Conservation (phyloP, 345 rosid genomes). For the Noccaea caerulescens region DNA sequence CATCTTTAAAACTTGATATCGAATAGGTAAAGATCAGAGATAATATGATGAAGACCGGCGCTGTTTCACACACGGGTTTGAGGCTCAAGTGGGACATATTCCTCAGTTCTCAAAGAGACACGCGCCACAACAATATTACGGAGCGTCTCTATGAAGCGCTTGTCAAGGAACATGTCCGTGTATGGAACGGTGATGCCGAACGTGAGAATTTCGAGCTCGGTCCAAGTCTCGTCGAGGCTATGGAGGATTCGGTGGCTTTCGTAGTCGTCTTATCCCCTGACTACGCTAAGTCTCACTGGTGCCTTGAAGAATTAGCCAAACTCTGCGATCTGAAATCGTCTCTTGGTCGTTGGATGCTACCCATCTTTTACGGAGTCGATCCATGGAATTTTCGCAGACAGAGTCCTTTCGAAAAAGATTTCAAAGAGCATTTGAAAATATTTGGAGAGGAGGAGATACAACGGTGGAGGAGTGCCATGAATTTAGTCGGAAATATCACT, state of each 20-base stretch:
- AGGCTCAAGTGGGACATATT: constrained; percentile 57
- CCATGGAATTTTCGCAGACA: constrained; percentile 56
- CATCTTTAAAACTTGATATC: constrained; percentile 15
- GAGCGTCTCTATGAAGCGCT: constrained; percentile 29
- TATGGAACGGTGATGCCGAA: too few species aligned
- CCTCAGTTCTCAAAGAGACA: constrained; percentile 64
- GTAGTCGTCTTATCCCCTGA: constrained; percentile 47
- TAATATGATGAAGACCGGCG: constrained; percentile 19
- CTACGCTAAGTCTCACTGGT: constrained; percentile 56
- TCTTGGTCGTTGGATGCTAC: constrained; percentile 44
- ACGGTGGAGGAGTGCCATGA: constrained; percentile 55
- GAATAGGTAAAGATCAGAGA: constrained; percentile 19
- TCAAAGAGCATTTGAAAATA: background rate
- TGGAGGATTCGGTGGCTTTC: constrained; percentile 58
- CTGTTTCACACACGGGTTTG: constrained; percentile 26
- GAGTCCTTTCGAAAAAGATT: background rate
- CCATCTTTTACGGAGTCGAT: constrained; percentile 53
- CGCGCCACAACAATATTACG: constrained; percentile 43
- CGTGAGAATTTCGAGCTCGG: constrained; percentile 34
- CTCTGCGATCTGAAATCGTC: constrained; percentile 39
- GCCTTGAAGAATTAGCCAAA: constrained; percentile 54
- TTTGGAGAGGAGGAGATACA: constrained; percentile 31
- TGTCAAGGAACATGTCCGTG: constrained; percentile 27
- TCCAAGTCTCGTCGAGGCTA: constrained; percentile 45
- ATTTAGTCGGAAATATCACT: constrained; percentile 42